Conservation (phyloP, 768 basidiomycete genomes). For the Rossbeevera mucosa region DNA sequence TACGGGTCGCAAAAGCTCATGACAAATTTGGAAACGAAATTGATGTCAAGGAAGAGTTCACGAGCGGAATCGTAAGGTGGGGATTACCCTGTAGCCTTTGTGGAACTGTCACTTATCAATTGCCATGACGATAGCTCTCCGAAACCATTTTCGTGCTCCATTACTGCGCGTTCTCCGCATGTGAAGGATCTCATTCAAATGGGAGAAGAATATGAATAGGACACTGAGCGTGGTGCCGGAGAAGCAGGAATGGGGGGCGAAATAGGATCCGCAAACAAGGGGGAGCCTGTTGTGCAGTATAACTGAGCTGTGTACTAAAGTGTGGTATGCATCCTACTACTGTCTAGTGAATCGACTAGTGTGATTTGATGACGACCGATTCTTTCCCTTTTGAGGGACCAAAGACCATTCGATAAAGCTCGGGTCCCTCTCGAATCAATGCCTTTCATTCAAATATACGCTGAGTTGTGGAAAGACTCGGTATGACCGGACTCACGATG, state of each 20-base stretch:
- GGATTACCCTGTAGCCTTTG: background rate
- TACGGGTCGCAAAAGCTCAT: constrained; percentile 23
- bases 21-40: constrained; percentile 33
- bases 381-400: constrained; percentile 17
- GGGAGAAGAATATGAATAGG: background rate
- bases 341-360: constrained; percentile 1
- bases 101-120: background rate
- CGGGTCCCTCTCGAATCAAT: constrained; percentile 73
- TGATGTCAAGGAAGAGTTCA: constrained; percentile 21
- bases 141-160: constrained; percentile 23
- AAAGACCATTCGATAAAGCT: constrained; percentile 57
- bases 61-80: constrained; percentile 19
- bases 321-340: background rate
- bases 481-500: constrained; percentile 51
- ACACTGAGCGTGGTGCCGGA: background rate
- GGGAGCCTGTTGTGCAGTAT: background rate
- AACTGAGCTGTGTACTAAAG: background rate
- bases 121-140: constrained; percentile 8
- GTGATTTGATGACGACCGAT: background rate
- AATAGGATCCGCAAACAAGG: background rate
- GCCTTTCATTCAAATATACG: constrained; percentile 40
- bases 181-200: constrained; percentile 14
- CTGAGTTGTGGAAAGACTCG: background rate
- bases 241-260: background rate
- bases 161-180: constrained; percentile 13